phyloP scores from a whole-genome alignment of 345 rosid species.

The Sonneratia caseolaris region DNA sequence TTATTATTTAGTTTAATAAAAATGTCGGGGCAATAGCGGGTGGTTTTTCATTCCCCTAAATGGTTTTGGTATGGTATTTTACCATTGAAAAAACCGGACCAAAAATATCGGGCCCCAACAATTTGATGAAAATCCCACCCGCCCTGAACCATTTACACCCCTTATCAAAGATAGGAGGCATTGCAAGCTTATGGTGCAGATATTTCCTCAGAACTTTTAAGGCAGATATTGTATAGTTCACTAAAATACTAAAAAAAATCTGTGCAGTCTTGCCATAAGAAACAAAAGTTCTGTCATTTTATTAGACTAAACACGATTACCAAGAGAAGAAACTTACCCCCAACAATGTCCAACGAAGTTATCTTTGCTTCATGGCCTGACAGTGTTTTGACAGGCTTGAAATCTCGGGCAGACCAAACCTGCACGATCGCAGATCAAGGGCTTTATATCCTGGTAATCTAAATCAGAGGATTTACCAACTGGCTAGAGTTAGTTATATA shows the following conservation, averaged over 20 bases:
- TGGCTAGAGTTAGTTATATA: slow-evolving; percentile 11
- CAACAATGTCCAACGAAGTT: slow-evolving; percentile 48
- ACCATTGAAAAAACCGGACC: too few relatives aligned
- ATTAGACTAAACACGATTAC: not conserved
- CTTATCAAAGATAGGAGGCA: not conserved
- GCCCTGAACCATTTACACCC: too few relatives aligned
- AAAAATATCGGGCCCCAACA: too few relatives aligned
- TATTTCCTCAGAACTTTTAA: not conserved
- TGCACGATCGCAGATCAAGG: slow-evolving; percentile 17
- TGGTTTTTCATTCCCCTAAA: too few relatives aligned
- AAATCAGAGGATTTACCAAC: not conserved
- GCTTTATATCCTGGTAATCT: not conserved
- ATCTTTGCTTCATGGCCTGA: slow-evolving; percentile 84
- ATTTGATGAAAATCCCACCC: too few relatives aligned
- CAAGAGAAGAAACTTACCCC: slow-evolving; percentile 25
- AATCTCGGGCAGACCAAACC: slow-evolving; percentile 94
- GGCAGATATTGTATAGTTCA: not conserved
- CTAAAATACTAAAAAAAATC: not conserved
- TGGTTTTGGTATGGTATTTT: too few relatives aligned
- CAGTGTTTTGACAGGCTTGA: slow-evolving; percentile 69
- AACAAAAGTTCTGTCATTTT: not conserved
- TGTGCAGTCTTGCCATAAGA: not conserved
- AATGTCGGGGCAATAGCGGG: too few relatives aligned
- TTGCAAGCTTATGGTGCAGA: not conserved
- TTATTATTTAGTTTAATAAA: too few relatives aligned